These are phyloP conservation scores for Cystobasidiaceae sp. DNA, from an alignment of 1,284 basidiomycete genomes.

Conservation along the genomic window DNA sequence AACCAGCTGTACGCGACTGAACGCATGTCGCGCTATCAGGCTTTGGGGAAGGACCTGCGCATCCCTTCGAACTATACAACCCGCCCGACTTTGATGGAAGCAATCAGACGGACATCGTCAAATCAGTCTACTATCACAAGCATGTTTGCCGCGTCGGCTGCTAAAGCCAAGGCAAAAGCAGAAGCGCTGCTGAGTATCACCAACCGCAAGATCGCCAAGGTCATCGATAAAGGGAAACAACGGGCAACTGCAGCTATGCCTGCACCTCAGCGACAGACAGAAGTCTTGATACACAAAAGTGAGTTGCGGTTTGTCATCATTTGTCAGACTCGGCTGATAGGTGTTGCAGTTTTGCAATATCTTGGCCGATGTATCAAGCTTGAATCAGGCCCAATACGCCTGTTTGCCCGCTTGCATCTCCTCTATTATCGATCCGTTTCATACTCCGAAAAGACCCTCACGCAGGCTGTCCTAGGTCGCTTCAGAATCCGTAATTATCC, in stretches of 20 bases:
- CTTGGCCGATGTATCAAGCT: slow-evolving; percentile 41
- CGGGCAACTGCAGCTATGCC: background rate
- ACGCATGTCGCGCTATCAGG: no score
- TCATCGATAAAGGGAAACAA: background rate
- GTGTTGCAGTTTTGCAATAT: slow-evolving; percentile 21
- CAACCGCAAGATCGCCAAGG: background rate
- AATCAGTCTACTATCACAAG: slow-evolving; percentile 22
- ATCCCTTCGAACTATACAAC: slow-evolving; percentile 29
- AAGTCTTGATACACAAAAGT: slow-evolving; percentile 26
- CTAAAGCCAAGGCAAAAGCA: slow-evolving; percentile 3
- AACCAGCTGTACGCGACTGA: no score
- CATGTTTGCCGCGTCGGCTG: slow-evolving; percentile 23
- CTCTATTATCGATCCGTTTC: slow-evolving; percentile 67
- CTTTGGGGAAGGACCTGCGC: slow-evolving; percentile 43
- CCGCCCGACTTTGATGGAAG: slow-evolving; percentile 12
- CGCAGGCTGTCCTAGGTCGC: slow-evolving; percentile 50
- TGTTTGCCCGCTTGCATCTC: slow-evolving; percentile 67
- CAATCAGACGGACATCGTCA: slow-evolving; percentile 16
- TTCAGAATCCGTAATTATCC: slow-evolving; percentile 77
- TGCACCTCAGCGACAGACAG: slow-evolving; percentile 1
- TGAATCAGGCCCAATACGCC: slow-evolving; percentile 40
- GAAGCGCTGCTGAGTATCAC: background rate
- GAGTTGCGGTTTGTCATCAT: background rate
- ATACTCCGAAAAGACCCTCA: slow-evolving; percentile 46
- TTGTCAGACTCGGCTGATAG: background rate